Evolutionary conservation across 371 early-diverging fungal genomes (phyloP).

Genomic region (Circinella minor): DNA sequence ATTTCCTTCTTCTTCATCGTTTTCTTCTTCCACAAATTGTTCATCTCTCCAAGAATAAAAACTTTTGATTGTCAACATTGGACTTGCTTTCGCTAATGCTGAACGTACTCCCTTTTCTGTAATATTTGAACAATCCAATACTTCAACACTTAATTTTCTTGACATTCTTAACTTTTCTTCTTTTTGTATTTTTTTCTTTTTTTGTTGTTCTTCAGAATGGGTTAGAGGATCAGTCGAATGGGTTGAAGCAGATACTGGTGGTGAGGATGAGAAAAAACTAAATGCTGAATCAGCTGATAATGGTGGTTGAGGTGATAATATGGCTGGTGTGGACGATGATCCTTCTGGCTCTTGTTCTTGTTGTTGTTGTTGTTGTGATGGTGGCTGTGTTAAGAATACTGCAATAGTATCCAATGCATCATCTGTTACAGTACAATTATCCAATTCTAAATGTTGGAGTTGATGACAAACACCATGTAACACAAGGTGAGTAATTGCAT

Average conservation of each 20-base stretch:
- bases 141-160: slow-evolving; percentile 36
- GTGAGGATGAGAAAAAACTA: slow-evolving; percentile 3
- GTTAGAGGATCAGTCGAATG: neutral
- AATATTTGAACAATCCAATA: slow-evolving; percentile 49
- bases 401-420: slow-evolving; percentile 36
- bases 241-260: neutral
- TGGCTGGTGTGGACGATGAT: slow-evolving; percentile 10
- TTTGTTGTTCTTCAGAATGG: neutral
- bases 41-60: slow-evolving; percentile 43
- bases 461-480: slow-evolving; percentile 35
- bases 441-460: slow-evolving; percentile 42
- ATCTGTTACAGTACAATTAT: slow-evolving; percentile 48
- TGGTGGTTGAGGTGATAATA: neutral
- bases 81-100: slow-evolving; percentile 39
- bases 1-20: neutral
- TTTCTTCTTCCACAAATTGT: slow-evolving; percentile 9
- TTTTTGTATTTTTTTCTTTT: neutral
- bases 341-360: slow-evolving; percentile 5
- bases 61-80: slow-evolving; percentile 45
- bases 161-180: neutral
- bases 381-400: slow-evolving; percentile 14
- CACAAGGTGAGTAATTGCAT: slow-evolving; percentile 40
- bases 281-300: neutral
- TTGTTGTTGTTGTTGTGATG: slow-evolving; percentile 14
- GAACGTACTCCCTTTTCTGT: slow-evolving; percentile 42